Evolutionary conservation across 495 filamentous ascomycete species (phyloP).

Genomic region (Talaromyces ruber): DNA sequence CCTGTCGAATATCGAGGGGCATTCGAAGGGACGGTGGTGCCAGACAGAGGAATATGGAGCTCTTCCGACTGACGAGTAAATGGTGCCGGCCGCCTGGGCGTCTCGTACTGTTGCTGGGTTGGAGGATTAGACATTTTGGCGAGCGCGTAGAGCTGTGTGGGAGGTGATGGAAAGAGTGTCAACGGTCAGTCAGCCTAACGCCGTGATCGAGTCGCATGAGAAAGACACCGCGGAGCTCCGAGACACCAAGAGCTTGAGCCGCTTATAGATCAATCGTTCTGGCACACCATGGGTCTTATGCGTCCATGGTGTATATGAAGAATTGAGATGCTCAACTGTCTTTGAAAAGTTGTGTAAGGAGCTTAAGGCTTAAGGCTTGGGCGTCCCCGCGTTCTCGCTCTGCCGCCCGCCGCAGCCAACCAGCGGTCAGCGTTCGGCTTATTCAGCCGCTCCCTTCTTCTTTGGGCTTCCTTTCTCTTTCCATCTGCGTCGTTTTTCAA

Average conservation of each 20-base stretch:
- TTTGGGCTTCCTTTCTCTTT: not conserved
- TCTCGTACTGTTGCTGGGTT: conserved; percentile 39
- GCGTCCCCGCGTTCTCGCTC: not conserved
- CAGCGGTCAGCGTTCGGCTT: not conserved
- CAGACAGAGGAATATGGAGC: conserved; percentile 60
- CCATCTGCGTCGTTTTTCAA: not conserved
- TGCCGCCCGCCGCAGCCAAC: not conserved
- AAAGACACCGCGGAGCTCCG: conserved; percentile 31
- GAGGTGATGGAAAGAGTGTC: conserved; percentile 1
- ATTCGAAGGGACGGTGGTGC: conserved; percentile 36
- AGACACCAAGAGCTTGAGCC: conserved; percentile 37
- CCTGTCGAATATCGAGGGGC: conserved; percentile 36
- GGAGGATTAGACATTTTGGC: conserved; percentile 33
- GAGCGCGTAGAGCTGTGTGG: conserved; percentile 10
- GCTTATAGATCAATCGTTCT: conserved; percentile 21
- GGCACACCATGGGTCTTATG: not conserved
- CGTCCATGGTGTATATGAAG: not conserved
- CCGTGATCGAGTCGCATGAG: not conserved
- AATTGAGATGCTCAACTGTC: not conserved
- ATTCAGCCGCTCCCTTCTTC: not conserved
- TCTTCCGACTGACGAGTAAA: conserved; percentile 58
- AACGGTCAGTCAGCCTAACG: not conserved
- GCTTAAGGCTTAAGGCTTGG: not conserved
- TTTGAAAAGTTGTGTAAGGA: not conserved
- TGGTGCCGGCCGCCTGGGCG: conserved; percentile 41